Evolutionary conservation across 305 asterid genomes (phyloP).

Genomic region (Fraxinus dipetala): DNA sequence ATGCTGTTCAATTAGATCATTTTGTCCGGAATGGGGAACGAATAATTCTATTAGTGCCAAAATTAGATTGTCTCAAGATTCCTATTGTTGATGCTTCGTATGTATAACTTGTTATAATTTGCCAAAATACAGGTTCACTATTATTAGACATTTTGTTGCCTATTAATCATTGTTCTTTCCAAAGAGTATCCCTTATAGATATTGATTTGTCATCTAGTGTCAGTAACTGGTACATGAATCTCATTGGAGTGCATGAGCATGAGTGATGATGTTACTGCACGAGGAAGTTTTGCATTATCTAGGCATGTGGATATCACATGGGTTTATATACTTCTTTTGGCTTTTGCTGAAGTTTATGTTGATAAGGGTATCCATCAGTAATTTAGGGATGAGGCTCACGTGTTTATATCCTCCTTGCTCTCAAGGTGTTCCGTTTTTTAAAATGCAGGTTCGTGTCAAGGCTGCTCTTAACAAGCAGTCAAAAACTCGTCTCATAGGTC

Average conservation of each 20-base stretch:
- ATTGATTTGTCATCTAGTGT: background rate
- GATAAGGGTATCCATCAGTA: background rate
- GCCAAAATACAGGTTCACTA: background rate
- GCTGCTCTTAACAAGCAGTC: slow-evolving; percentile 85
- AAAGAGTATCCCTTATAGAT: background rate
- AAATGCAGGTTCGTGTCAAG: slow-evolving; percentile 72
- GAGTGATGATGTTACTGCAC: background rate
- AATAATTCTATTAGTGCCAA: background rate
- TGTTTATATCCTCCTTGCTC: slow-evolving; percentile 10
- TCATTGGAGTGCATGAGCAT: background rate
- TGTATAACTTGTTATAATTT: background rate
- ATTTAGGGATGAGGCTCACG: background rate
- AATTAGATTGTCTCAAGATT: background rate
- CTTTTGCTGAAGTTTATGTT: background rate
- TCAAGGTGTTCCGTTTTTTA: slow-evolving; percentile 17
- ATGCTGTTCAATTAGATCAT: background rate
- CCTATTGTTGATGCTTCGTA: background rate
- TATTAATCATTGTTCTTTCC: background rate
- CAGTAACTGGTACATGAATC: background rate
- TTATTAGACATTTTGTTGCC: background rate
- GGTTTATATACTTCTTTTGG: background rate
- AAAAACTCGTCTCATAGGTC: slow-evolving; percentile 88
- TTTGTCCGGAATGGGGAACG: background rate
- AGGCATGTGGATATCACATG: background rate
- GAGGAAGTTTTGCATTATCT: background rate